phyloP scores from a whole-genome alignment of 1,139 yeast species.

The Spencermartinsiella ligniputridi region DNA sequence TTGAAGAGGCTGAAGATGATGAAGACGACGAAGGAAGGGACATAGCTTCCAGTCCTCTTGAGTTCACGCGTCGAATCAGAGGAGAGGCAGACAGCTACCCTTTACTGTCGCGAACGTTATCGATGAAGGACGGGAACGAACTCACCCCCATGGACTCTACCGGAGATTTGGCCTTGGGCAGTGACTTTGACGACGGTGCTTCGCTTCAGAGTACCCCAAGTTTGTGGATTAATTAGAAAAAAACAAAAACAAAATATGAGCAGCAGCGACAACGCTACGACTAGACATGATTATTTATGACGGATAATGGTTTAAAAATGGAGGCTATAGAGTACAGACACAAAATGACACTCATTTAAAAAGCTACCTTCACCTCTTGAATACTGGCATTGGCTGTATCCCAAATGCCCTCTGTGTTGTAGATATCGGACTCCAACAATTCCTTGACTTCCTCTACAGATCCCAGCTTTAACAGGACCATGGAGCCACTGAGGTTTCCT shows the following conservation, averaged over 20 bases:
- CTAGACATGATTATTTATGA: too few relatives aligned
- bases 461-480: not conserved
- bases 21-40: slow-evolving; percentile 9
- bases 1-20: slow-evolving; percentile 10
- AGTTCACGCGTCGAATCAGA: not conserved
- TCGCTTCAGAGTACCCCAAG: slow-evolving; percentile 22
- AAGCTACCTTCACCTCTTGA: too few relatives aligned
- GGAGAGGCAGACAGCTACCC: slow-evolving; percentile 12
- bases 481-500: not conserved
- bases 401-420: not conserved
- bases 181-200: slow-evolving; percentile 20
- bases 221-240: slow-evolving; percentile 20
- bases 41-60: not conserved
- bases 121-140: slow-evolving; percentile 13
- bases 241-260: too few relatives aligned
- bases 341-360: too few relatives aligned
- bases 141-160: slow-evolving; percentile 18
- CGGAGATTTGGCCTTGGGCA: slow-evolving; percentile 18
- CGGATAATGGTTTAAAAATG: too few relatives aligned
- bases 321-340: too few relatives aligned
- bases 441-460: not conserved
- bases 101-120: slow-evolving; percentile 12
- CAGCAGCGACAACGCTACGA: too few relatives aligned
- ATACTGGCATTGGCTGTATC: not conserved
- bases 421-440: not conserved